Evolutionary conservation across 257 asterid species (phyloP), one percentile per base, ranked within the genome.

Genomic region (Cordia subcordata): DNA sequence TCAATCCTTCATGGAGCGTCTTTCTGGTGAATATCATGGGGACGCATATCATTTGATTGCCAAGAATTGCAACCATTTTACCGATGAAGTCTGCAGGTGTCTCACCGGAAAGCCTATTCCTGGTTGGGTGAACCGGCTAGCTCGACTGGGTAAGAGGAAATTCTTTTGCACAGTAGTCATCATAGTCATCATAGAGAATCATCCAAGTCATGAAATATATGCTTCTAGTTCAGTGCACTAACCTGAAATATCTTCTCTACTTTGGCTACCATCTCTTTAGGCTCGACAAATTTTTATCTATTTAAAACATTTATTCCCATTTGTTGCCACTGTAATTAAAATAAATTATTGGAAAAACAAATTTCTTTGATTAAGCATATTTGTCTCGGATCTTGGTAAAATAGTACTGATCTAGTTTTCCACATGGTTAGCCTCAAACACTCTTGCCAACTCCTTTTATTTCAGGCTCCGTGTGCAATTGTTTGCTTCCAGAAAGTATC

Each of bases 101-200:
- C 81, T 90, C 49, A 87, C 95, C 20, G 97, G 96, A 59, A 87
- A 83, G 60, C 61, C 81, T 53, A 87, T 87, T 69, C 97, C 97
- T 72, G 84, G 95, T 19, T 90, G 97, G 97, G 95, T 90, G 71
- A 90, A 87, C 73, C 88, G 97, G 11, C 71, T 90, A 73, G 97
- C 97, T 59, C 84, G 87, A 69, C 51, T 90, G 67, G 96, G 97
- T 90, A 58, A 76, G 91, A 14, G 21, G 33, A 44, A 20, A 50
- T 42, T 18, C 20, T 12, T 61, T 51, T 11, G 61, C 37, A 55
- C 39, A 50, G 37, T 54, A 67, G 57, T 56, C 46, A 53, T 44
- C 23, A 55, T 33, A 23, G 50, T 57, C 10, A 8, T 47, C 50
- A 53, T 19, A 16, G 60, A 47, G n/a, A 67, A 42, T 58, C 55